phyloP scores from a whole-genome alignment of 805 yeast species.

The Zygosaccharomyces pseudorouxii region DNA sequence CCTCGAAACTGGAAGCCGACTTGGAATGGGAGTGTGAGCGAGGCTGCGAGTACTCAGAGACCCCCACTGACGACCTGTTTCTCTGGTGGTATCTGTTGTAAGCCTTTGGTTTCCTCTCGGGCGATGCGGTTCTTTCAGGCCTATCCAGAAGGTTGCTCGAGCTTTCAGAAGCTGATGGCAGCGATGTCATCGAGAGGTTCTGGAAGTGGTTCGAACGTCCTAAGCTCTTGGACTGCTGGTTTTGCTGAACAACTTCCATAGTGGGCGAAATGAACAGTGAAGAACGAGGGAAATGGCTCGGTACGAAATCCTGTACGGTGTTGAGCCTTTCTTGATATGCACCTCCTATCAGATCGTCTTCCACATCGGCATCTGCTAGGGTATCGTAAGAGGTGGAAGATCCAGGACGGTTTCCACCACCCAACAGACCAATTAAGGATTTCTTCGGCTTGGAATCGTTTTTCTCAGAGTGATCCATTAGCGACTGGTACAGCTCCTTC shows the following conservation, averaged over 20 bases:
- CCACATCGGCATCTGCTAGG: slow-evolving; percentile 8
- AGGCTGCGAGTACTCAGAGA: slow-evolving; percentile 1
- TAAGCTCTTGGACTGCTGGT: slow-evolving; percentile 22
- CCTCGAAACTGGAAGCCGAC: background rate
- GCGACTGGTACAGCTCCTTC: slow-evolving; percentile 10
- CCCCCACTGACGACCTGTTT: slow-evolving; percentile 37
- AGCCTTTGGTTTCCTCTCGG: slow-evolving; percentile 25
- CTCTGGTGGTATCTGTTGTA: slow-evolving; percentile 39
- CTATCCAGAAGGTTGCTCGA: slow-evolving; percentile 12
- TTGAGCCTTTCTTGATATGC: slow-evolving; percentile 12
- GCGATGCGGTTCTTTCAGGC: slow-evolving; percentile 32
- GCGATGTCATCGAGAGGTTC: slow-evolving; percentile 15
- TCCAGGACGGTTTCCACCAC: slow-evolving; percentile 6
- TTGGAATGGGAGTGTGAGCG: background rate
- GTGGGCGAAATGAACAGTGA: slow-evolving; percentile 76
- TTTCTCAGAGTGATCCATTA: slow-evolving; percentile 8
- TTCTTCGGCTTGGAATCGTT: slow-evolving; percentile 4
- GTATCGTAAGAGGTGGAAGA: slow-evolving; percentile 12
- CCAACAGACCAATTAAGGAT: slow-evolving; percentile 5
- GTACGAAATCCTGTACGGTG: slow-evolving; percentile 20
- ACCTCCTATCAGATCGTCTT: slow-evolving; percentile 2
- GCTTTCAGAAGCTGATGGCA: slow-evolving; percentile 12
- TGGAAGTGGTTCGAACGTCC: slow-evolving; percentile 20
- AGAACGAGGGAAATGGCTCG: slow-evolving; percentile 26
- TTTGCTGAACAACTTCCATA: slow-evolving; percentile 58